Base-by-base conservation (phyloP, 2,329 filamentous ascomycete species). In the Boeremia lycopersici region DNA sequence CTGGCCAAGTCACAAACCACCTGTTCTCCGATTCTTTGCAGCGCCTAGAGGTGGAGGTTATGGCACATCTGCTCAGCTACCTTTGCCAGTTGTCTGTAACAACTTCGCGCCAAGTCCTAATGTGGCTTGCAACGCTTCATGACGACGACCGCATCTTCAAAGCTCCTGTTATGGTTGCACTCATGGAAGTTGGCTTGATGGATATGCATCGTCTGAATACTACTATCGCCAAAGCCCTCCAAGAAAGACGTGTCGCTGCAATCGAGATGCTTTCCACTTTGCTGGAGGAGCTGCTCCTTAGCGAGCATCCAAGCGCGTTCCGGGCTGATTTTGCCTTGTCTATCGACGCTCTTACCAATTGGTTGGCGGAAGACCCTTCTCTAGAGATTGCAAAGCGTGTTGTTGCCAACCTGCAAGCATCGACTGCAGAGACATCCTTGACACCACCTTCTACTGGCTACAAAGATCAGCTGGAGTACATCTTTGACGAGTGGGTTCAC, bases 401-500 rank as follows among this genome's bases (percentile, higher is more conserved):
- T 56, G 89, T 93, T 71, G 79, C 81, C 56, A 88, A 85, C 62
- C 73, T 89, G 45, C 82, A 85, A 60, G 77, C 84, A 35, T 73
- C 91, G 79, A 77, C 83, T 78, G 72, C 79, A 45, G 80, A 82
- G 61, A 74, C 61, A 12, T 57, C 81, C 49, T 74, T 81, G 47
- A 85, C 82, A 19, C 84, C 88, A 52, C 82, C 85, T 44, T 76
- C 80, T 13, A 74, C 78, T 34, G 81, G 84, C 29, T 87, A 87
- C 63, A 86, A 87, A 59, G 91, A 96, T 58, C 91, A 97, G 73
- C 86, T 96, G 76, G 91, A 96, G 65, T 98, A 99, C 71, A 84
- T 97, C 17, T 97, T 99, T 68, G 92, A 93, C 38, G 95, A 99
- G 77, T 99, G 95, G 95, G 85, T 93, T 26, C 87, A 89, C 56